Base-by-base conservation (phyloP, 75 land plant species). In the Pinus taeda region DNA sequence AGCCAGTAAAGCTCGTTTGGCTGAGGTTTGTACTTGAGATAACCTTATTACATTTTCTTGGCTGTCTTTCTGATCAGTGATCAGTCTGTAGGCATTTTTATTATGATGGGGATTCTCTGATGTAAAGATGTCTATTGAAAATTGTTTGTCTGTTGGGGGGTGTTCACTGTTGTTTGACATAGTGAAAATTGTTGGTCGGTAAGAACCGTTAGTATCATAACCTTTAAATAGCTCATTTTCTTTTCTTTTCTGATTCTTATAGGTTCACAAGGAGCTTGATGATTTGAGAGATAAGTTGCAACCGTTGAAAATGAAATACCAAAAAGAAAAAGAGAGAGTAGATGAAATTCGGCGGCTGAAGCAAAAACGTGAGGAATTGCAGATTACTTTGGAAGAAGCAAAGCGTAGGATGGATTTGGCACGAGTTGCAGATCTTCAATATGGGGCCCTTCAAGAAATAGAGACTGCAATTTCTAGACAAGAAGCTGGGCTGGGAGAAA, bases 401-500 rank as follows among this genome's bases (percentile, higher is more conserved):
- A 92, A 85, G 81, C 83, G 90, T 59, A 89, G 98, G 63, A 84
- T 90, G 82, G 98, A 94, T 78, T 63, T 86, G 63, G 91, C 93
- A 33, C 85, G 98, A 26, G 90, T 76, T 20, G 92, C 92, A 15
- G 98, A 97, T 77, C 62, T 97, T 22, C 64, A 77, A 57, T 97
- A 94, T 77, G 99, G 99, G 9, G 98, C 90, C 8, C 80, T 97
- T 24, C 95, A 88, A 72, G 95, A 94, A 60, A 81, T 97, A 1
- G 99, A 92, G 18, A 61, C 71, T 63, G 87, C 95, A 17, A 95
- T 97, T 45, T 81, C 79, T 12, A 88, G 78, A 70, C 78, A 95
- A 6, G 95, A 97, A 81, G 84, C 84, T 6, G 76, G 15, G n/a
- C 1, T 59, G 21, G 90, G 73, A 49, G 97, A 92, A 77, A 91